Conservation (phyloP, 768 basidiomycete genomes). For the Tylopilus felleus region DNA sequence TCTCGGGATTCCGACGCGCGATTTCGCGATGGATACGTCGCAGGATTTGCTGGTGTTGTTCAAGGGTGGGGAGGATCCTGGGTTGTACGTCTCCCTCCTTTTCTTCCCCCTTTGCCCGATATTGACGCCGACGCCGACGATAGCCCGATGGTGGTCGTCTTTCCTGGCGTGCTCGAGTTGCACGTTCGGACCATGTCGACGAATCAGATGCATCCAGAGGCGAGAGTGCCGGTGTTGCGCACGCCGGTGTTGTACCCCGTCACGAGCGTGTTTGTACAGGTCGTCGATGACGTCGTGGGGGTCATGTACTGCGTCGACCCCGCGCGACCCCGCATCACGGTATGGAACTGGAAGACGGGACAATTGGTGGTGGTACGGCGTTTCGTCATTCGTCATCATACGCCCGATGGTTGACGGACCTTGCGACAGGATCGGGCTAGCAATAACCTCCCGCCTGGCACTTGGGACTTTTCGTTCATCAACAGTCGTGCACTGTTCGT, state of each 20-base stretch:
- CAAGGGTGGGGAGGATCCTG: conserved; percentile 18
- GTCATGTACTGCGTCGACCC: conserved; percentile 39
- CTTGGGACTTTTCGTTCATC: conserved; percentile 48
- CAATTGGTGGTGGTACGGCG: conserved; percentile 36
- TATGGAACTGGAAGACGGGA: conserved; percentile 54
- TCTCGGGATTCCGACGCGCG: conserved; percentile 42
- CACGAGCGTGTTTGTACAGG: conserved; percentile 42
- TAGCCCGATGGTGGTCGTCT: conserved; percentile 8
- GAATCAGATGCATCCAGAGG: conserved; percentile 41
- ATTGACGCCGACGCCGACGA: background rate
- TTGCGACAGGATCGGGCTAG: conserved; percentile 26
- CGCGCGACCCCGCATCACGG: conserved; percentile 22
- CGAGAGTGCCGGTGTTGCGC: conserved; percentile 30
- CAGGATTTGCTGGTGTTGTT: conserved; percentile 56
- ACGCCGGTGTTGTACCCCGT: conserved; percentile 22
- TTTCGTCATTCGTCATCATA: background rate
- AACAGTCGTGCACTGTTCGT: conserved; percentile 42
- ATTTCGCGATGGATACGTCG: conserved; percentile 64
- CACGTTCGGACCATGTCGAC: conserved; percentile 45
- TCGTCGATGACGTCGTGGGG: conserved; percentile 53
- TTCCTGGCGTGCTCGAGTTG: conserved; percentile 29
- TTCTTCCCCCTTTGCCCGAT: no score
- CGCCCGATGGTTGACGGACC: background rate
- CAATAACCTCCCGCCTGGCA: conserved; percentile 22
- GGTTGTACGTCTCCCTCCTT: conserved; percentile 9